phyloP scores from a whole-genome alignment of 768 basidiomycete species.

The Pleurotus cornucopiae region DNA sequence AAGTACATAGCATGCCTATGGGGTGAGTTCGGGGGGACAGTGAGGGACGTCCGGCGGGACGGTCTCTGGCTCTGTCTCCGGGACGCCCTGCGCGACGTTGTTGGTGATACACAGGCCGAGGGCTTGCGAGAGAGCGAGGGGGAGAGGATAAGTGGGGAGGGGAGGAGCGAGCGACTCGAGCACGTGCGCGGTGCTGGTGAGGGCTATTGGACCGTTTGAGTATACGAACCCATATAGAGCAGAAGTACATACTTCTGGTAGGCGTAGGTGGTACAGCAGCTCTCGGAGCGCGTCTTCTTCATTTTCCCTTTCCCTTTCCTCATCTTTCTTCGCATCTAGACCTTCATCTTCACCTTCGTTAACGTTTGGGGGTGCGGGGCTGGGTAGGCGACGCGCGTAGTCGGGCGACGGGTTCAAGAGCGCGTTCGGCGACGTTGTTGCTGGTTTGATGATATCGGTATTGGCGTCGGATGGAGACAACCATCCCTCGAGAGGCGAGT shows the following conservation, averaged over 20 bases:
- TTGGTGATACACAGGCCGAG: neutral
- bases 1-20: constrained; percentile 1
- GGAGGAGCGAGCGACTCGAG: neutral
- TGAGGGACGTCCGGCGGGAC: neutral
- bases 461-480: neutral
- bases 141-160: neutral
- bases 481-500: constrained; percentile 1
- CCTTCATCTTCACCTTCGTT: no score
- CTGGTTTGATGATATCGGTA: neutral
- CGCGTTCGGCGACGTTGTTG: neutral
- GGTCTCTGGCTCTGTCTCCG: neutral
- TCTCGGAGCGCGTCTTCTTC: neutral
- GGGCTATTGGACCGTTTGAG: neutral
- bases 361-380: no score
- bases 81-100: neutral
- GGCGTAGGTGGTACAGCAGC: neutral
- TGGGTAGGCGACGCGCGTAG: neutral
- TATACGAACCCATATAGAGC: neutral
- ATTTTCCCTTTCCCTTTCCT: neutral
- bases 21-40: neutral
- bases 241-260: neutral
- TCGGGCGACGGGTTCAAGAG: neutral
- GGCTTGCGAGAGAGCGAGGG: neutral
- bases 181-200: neutral
- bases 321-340: no score